Evolutionary conservation across 139 green algal species (phyloP), one percentile per base, ranked within the genome.

Genomic region (Volvox reticuliferus): DNA sequence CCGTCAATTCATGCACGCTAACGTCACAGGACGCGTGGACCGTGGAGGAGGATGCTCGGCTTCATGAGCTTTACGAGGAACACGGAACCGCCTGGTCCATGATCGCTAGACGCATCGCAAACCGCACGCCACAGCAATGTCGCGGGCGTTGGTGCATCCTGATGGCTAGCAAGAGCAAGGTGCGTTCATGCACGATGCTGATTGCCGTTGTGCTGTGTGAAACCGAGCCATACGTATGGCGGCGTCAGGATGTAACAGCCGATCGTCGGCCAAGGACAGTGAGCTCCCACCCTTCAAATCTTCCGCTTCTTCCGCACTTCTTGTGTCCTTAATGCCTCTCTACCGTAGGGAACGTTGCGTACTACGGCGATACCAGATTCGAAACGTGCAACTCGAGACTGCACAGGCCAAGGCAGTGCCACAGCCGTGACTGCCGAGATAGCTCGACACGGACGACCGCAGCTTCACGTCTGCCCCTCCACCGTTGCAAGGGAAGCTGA

Each of bases 111-210:
- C 55, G 22, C 62, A 87, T 98, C 17, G 77, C 77, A 9, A 95
- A 95, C 22, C 94, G 97, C 81, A 98, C 97, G 2, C 94, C 96
- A 9, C 97, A 99, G 93, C 97, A 99, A 86, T 98, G 96, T 94
- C 92, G 97, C 21, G 95, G 96, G 18, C 90, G 97, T 75, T 99
- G 91, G 88, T 96, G 95, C 91, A 94, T 97, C 73, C 80, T 97
- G 13, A 73, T 81, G 26, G 44, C 37, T 1, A 35, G 85, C 69
- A 50, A 71, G 19, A 82, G 35, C 69, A 89, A 89, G 36, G 62
- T 63, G 50, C 21, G 71, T 30, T 5, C 21, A 28, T 28, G 65
- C 65, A 28, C 24, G 65, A 30, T 73, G 65, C 65, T 9, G 44
- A 55, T 55, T 55, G 44, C 44, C 9, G 44, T 55, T 55, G 44